Evolutionary conservation across 78 protist species (phyloP).

Genomic region (Cavenderia fasciculata): DNA sequence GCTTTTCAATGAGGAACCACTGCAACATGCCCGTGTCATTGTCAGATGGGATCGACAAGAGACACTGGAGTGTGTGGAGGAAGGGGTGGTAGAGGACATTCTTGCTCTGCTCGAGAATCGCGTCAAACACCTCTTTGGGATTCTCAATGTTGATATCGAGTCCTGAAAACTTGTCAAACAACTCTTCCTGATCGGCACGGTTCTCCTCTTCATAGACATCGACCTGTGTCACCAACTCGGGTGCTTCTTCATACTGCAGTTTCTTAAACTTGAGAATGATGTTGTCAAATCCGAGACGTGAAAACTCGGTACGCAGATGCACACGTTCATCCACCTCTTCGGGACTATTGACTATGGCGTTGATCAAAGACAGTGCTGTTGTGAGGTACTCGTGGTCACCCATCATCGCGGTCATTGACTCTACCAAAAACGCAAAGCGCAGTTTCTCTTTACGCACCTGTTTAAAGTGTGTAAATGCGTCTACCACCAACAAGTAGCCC

Average conservation of each 20-base stretch:
- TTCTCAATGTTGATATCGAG: constrained; percentile 38
- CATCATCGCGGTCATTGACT: constrained; percentile 19
- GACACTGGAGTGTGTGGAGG: constrained; percentile 27
- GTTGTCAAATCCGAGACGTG: constrained; percentile 40
- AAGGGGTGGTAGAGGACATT: constrained; percentile 51
- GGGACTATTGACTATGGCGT: constrained; percentile 42
- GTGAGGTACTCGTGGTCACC: constrained; percentile 51
- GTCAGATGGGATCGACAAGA: constrained; percentile 21
- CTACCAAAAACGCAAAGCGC: constrained; percentile 31
- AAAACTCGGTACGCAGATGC: constrained; percentile 40
- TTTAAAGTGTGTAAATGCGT: constrained; percentile 53
- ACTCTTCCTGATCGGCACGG: constrained; percentile 58
- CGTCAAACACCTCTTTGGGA: constrained; percentile 23
- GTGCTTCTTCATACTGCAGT: constrained; percentile 40
- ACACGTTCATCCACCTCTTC: constrained; percentile 65
- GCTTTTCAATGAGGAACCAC: constrained; percentile 50
- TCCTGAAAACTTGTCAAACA: constrained; percentile 11
- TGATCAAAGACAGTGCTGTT: constrained; percentile 23
- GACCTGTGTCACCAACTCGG: constrained; percentile 58
- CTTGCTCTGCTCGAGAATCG: constrained; percentile 1
- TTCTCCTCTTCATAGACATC: constrained; percentile 65
- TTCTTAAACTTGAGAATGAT: constrained; percentile 5
- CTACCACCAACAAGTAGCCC: constrained; percentile 37
- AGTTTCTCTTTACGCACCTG: constrained; percentile 28
- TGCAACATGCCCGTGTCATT: constrained; percentile 28